A percentile compares a stretch with the other conserved stretches of the same genome.
These are phyloP conservation scores for Auriscalpium vulgare DNA, from an alignment of 768 basidiomycete genomes.

Conservation along the genomic window DNA sequence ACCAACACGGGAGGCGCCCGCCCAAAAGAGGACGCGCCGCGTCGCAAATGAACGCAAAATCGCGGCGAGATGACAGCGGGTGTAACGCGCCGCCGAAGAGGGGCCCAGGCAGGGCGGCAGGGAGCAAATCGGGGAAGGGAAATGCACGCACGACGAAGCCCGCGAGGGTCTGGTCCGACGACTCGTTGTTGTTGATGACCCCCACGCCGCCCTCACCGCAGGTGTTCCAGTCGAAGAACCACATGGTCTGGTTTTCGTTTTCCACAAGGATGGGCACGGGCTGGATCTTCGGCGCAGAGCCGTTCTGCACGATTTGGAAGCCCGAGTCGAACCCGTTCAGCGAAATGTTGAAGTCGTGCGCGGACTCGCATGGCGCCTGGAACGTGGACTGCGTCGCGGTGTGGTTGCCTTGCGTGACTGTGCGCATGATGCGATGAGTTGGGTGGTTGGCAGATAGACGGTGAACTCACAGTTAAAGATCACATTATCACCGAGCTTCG, in stretches of 20 bases:
- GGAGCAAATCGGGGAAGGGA: slow-evolving; percentile 1
- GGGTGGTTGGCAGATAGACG: neutral
- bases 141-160: slow-evolving; percentile 36
- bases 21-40: neutral
- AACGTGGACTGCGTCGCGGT: slow-evolving; percentile 49
- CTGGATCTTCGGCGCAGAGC: slow-evolving; percentile 37
- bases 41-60: neutral
- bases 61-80: too few species aligned
- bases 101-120: neutral
- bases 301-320: slow-evolving; percentile 42
- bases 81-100: too few species aligned
- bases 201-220: slow-evolving; percentile 55
- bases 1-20: neutral
- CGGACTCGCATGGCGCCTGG: slow-evolving; percentile 43
- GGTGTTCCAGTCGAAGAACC: slow-evolving; percentile 52
- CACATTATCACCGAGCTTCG: slow-evolving; percentile 39
- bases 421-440: slow-evolving; percentile 35
- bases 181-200: slow-evolving; percentile 47
- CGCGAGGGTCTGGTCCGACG: slow-evolving; percentile 27
- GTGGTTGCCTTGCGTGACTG: slow-evolving; percentile 24
- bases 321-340: slow-evolving; percentile 54
- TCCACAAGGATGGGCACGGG: slow-evolving; percentile 34
- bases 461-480: slow-evolving; percentile 46
- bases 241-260: slow-evolving; percentile 38
- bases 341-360: slow-evolving; percentile 36